These are phyloP conservation scores for Syncephalastrum racemosum DNA, from an alignment of 371 early-diverging fungal genomes.

Conservation along the genomic window DNA sequence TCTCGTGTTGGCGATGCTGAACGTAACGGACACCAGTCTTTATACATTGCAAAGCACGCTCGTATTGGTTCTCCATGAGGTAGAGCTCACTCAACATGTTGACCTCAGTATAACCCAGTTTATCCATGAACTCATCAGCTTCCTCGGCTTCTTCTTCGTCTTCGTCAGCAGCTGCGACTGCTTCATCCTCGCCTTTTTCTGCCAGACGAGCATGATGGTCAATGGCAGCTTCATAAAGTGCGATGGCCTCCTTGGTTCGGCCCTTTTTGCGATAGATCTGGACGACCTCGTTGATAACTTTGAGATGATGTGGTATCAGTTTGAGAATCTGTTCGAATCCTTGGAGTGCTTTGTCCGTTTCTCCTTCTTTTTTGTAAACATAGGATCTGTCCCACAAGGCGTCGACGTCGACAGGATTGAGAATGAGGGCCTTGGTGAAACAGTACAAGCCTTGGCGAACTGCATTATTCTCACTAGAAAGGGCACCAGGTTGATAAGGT, in stretches of 20 bases:
- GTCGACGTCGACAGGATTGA: conserved; percentile 67
- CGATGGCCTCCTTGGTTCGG: conserved; percentile 52
- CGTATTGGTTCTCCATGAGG: conserved; percentile 74
- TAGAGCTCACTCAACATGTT: conserved; percentile 86
- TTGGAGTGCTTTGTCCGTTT: conserved; percentile 47
- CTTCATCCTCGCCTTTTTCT: conserved; percentile 20
- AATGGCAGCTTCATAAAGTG: conserved; percentile 53
- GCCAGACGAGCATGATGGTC: conserved; percentile 31
- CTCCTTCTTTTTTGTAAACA: conserved; percentile 51
- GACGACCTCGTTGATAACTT: conserved; percentile 57
- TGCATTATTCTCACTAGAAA: conserved; percentile 61
- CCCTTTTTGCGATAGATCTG: conserved; percentile 46
- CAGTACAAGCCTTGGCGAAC: conserved; percentile 83
- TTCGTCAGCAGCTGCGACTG: conserved; percentile 20
- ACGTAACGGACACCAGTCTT: conserved; percentile 70
- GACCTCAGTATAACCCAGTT: conserved; percentile 75
- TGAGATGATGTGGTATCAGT: conserved; percentile 53
- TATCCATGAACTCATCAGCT: conserved; percentile 33
- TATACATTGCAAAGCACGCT: conserved; percentile 65
- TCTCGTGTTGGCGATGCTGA: conserved; percentile 66
- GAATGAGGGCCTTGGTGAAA: conserved; percentile 62
- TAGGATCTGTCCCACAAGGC: conserved; percentile 72
- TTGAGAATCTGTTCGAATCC: conserved; percentile 54
- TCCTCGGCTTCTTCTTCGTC: conserved; percentile 30
- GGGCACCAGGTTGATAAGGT: not conserved